Percentiles rank a stretch among this genome's conserved stretches.
Evolutionary conservation across 2,329 filamentous ascomycete genomes (phyloP).

Genomic region (Polytolypa hystricis): DNA sequence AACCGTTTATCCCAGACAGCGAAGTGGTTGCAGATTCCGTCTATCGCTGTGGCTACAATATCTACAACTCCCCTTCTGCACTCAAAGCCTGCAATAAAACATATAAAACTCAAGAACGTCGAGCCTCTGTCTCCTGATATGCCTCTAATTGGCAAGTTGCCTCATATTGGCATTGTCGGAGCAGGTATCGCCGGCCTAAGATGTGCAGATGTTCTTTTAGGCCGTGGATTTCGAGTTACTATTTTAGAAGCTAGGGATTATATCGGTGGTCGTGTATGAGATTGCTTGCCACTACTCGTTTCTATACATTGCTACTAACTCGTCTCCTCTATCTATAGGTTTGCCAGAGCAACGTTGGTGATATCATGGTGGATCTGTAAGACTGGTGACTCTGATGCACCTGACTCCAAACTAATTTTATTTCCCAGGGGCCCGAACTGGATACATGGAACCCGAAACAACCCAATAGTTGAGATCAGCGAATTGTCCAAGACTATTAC

Average conservation of each 20-base stretch:
- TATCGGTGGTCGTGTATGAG: constrained; percentile 45
- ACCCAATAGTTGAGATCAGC: constrained; percentile 49
- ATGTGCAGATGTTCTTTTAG: constrained; percentile 47
- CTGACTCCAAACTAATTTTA: too few relatives aligned
- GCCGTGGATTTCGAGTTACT: constrained; percentile 46
- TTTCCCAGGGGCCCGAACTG: constrained; percentile 51
- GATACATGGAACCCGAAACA: constrained; percentile 52
- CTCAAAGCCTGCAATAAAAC: background rate
- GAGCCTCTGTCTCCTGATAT: constrained; percentile 2
- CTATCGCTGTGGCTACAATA: constrained; percentile 4
- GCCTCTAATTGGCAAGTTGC: constrained; percentile 28
- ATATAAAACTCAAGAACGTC: constrained; percentile 1
- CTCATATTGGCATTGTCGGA: constrained; percentile 48
- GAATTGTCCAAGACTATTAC: constrained; percentile 40
- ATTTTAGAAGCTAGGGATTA: constrained; percentile 50
- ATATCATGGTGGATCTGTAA: constrained; percentile 47
- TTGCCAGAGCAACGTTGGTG: constrained; percentile 37
- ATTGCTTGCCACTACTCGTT: constrained; percentile 1
- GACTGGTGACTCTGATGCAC: constrained; percentile 18
- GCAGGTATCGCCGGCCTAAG: constrained; percentile 50
- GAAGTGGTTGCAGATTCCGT: constrained; percentile 9
- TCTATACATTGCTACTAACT: constrained; percentile 15
- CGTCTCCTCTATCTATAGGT: constrained; percentile 27
- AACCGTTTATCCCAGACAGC: constrained; percentile 10
- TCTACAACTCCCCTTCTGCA: constrained; percentile 3